A percentile compares a stretch with the other conserved stretches of the same genome.
These are phyloP conservation scores for Penicillium vulpinum DNA, from an alignment of 2,329 filamentous ascomycete genomes.

Conservation along the genomic window DNA sequence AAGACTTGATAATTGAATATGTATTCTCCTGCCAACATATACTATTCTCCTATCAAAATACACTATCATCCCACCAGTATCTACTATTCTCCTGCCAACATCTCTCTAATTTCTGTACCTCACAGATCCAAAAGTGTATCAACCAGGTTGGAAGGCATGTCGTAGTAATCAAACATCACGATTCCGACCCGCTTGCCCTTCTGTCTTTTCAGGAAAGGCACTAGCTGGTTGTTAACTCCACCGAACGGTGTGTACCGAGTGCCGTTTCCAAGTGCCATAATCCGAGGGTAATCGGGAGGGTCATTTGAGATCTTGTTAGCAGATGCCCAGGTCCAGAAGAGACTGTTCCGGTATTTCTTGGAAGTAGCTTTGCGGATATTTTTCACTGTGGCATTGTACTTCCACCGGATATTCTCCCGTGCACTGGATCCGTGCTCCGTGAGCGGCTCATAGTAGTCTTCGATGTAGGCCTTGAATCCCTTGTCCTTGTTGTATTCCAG, in stretches of 20 bases:
- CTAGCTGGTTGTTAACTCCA: conserved; percentile 50
- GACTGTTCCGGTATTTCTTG: conserved; percentile 32
- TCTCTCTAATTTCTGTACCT: background rate
- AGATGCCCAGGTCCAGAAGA: conserved; percentile 54
- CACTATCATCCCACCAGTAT: no score
- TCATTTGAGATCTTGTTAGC: conserved; percentile 44
- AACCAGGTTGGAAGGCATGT: conserved; percentile 46
- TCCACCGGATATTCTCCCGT: conserved; percentile 44
- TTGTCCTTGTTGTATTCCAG: conserved; percentile 45
- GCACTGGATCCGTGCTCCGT: conserved; percentile 33
- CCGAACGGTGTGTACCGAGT: conserved; percentile 38
- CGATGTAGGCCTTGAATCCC: conserved; percentile 48
- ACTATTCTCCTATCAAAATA: background rate
- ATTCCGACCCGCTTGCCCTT: conserved; percentile 52
- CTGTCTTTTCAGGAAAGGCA: conserved; percentile 37
- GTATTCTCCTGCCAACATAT: background rate
- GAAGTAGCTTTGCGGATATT: conserved; percentile 45
- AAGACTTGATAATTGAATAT: background rate
- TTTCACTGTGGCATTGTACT: conserved; percentile 46
- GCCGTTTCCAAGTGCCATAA: conserved; percentile 50
- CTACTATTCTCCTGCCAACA: background rate
- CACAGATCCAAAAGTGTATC: conserved; percentile 38
- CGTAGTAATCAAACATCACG: conserved; percentile 56
- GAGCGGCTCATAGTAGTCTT: conserved; percentile 51
- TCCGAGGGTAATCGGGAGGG: conserved; percentile 45